Evolutionary conservation across 768 basidiomycete species (phyloP).

Genomic region (Lactarius hengduanensis): DNA sequence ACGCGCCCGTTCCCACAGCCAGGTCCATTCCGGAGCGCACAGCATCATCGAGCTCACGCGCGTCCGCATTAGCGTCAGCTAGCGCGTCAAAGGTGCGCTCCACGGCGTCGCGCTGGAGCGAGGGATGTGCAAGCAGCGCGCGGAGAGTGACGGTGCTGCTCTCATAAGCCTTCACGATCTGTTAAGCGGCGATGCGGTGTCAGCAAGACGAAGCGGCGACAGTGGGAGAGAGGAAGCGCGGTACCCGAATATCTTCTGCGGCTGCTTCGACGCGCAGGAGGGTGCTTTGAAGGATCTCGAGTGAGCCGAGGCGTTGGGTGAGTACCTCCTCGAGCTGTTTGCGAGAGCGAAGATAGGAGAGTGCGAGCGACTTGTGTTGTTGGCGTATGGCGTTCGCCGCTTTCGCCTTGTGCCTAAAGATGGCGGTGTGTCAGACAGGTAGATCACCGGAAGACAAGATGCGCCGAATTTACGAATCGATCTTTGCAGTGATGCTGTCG

Average conservation of each 20-base stretch:
- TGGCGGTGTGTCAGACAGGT: slow-evolving; percentile 2
- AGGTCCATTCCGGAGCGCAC: slow-evolving; percentile 67
- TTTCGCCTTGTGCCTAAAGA: slow-evolving; percentile 60
- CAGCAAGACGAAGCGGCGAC: neutral
- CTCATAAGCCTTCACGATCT: slow-evolving; percentile 88
- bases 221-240: slow-evolving; percentile 5
- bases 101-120: slow-evolving; percentile 71
- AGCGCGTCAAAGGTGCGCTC: slow-evolving; percentile 88
- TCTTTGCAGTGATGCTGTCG: slow-evolving; percentile 62
- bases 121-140: slow-evolving; percentile 75
- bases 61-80: slow-evolving; percentile 78
- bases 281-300: slow-evolving; percentile 73
- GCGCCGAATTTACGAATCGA: slow-evolving; percentile 58
- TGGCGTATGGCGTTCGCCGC: slow-evolving; percentile 63
- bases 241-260: slow-evolving; percentile 84
- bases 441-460: neutral
- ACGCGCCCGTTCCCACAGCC: slow-evolving; percentile 41
- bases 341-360: slow-evolving; percentile 74
- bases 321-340: slow-evolving; percentile 81
- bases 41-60: slow-evolving; percentile 77
- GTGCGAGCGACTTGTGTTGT: slow-evolving; percentile 70
- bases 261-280: slow-evolving; percentile 82
- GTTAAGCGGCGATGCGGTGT: slow-evolving; percentile 7
- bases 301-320: slow-evolving; percentile 67
- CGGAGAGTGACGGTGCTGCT: slow-evolving; percentile 77